A percentile compares a stretch with the other conserved stretches of the same genome.
Conservation (phyloP, 2,329 filamentous ascomycete species). For the Monosporascus sp. region DNA sequence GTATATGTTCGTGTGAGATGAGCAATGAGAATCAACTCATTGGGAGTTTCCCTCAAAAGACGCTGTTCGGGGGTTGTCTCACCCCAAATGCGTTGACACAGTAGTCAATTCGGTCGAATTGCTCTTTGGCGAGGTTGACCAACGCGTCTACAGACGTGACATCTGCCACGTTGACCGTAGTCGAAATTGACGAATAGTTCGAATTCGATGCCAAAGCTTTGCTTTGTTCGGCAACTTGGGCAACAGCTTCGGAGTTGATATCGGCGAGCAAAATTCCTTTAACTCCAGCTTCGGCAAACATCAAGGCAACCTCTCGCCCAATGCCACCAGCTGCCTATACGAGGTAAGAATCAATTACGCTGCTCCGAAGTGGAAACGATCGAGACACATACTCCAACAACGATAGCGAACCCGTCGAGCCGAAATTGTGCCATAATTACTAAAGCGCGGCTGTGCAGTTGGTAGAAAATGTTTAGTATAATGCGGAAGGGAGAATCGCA, state of each 20-base stretch:
- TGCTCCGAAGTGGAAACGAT: background rate
- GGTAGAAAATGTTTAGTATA: too few species aligned
- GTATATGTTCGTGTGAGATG: too few species aligned
- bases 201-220: constrained; percentile 10
- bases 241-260: constrained; percentile 7
- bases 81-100: constrained; percentile 13
- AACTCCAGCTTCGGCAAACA: constrained; percentile 15
- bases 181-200: constrained; percentile 1
- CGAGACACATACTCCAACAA: constrained; percentile 6
- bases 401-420: constrained; percentile 5
- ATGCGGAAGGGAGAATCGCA: too few species aligned
- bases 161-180: constrained; percentile 4
- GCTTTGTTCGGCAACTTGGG: constrained; percentile 4
- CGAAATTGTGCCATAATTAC: constrained; percentile 6
- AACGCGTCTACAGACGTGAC: constrained; percentile 6
- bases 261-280: constrained; percentile 15
- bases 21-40: too few species aligned
- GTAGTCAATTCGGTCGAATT: constrained; percentile 15
- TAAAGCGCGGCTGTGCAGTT: too few species aligned
- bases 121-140: constrained; percentile 2
- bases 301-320: constrained; percentile 9
- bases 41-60: too few species aligned
- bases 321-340: constrained; percentile 15
- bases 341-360: background rate
- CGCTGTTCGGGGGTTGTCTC: background rate